These are phyloP conservation scores for Hawksworthiomyces lignivorus DNA, from an alignment of 2,329 filamentous ascomycete species.

Conservation along the genomic window DNA sequence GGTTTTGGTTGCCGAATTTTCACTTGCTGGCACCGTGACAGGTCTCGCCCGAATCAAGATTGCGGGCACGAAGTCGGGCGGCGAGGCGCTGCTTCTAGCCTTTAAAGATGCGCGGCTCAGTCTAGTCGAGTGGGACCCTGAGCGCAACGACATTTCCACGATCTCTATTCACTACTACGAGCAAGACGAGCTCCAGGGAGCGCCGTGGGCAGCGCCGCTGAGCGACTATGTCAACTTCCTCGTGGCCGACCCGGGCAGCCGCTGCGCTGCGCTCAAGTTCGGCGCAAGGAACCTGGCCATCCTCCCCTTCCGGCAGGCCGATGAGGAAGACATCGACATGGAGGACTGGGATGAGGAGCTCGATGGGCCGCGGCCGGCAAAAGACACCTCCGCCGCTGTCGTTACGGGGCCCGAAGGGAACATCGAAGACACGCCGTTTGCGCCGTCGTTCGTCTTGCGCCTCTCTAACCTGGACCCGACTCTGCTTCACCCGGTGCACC, in stretches of 20 bases:
- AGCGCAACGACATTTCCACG: constrained; percentile 70
- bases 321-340: constrained; percentile 65
- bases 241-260: constrained; percentile 80
- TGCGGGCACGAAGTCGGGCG: constrained; percentile 65
- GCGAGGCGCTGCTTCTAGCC: constrained; percentile 74
- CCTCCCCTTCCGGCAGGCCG: constrained; percentile 78
- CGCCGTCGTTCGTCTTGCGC: constrained; percentile 85
- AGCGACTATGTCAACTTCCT: constrained; percentile 73
- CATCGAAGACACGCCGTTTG: constrained; percentile 66
- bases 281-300: constrained; percentile 84
- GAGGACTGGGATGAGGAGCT: constrained; percentile 76
- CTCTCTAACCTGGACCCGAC: constrained; percentile 81
- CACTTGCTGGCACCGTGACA: constrained; percentile 75
- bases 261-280: constrained; percentile 93
- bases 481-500: constrained; percentile 80
- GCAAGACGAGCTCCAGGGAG: constrained; percentile 77
- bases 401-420: constrained; percentile 38
- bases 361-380: constrained; percentile 57
- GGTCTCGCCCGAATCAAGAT: constrained; percentile 73
- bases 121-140: constrained; percentile 87
- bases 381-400: constrained; percentile 35
- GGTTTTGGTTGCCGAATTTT: constrained; percentile 76
- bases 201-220: constrained; percentile 72
- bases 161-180: constrained; percentile 98
- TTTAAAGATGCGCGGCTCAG: constrained; percentile 90